Evolutionary conservation across 805 yeast genomes (phyloP), one percentile per base, ranked within the genome.

Genomic region (Sugiyamaella mastotermitis): DNA sequence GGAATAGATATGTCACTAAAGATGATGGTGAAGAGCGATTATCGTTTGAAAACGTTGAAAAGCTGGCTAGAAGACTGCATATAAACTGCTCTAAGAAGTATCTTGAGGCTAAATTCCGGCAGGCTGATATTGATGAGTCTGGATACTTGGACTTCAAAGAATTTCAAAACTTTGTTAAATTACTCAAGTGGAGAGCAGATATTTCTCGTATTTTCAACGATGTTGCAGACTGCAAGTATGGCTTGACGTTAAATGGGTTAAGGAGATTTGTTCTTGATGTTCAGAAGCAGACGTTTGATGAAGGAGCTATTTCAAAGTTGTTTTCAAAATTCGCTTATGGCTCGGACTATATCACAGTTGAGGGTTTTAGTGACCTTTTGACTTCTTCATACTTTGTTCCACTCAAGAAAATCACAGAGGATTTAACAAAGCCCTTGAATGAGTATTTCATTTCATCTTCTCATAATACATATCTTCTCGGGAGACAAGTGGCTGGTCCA

Each of bases 401-500:
- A 4, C 30, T 43, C 17, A 36, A 37, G 14, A 11, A 33, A 7
- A 24, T 31, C 9, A n/a, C 42, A n/a, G 62, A 58, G 25, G 77
- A 78, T 44, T 65, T 72, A 41, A 54, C 74, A 0, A 64, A 65
- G 19, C 97, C 98, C 0, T 53, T 92, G 25, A 84, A 77, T 53
- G 90, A 88, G 50, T 92, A 94, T 57, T 86, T 66, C 54, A 83
- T 94, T 21, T 86, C 95, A 0, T 85, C 97, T 0, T 87, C 97
- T 0, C 99, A 92, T 58, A 92, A 92, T 56, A 92, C 98, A 0
- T 92, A 92, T 53, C 65, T 92, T 3, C 60, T 78, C 19, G 98
- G 98, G 0, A 69, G 92, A 26, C 98, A 92, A 54, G 72, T 84
- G 13, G 95, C 80, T 2, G 95, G 92, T 15, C 78, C 74, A 3